A percentile compares a stretch with the other conserved stretches of the same genome.
Evolutionary conservation across 257 asterid species (phyloP).

Genomic region (Mentha longifolia): DNA sequence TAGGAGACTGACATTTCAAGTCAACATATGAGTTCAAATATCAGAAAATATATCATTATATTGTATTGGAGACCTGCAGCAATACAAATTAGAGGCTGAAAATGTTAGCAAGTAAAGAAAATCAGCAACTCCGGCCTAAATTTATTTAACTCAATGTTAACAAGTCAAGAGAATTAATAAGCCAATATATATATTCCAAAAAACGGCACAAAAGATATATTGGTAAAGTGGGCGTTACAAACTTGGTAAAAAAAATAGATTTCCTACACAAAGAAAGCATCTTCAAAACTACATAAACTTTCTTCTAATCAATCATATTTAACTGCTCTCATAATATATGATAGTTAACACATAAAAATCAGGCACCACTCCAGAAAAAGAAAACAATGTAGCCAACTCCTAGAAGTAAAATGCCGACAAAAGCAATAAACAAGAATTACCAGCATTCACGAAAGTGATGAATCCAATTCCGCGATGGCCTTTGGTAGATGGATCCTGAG

Average conservation of each 20-base stretch:
- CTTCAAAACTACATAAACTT: neutral
- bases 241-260: neutral
- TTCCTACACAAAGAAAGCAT: conserved; percentile 2
- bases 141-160: too few species aligned
- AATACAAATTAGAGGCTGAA: neutral
- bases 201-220: conserved; percentile 7
- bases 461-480: conserved; percentile 99
- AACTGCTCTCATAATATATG: neutral
- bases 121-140: too few species aligned
- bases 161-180: neutral
- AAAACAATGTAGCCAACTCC: neutral
- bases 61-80: neutral
- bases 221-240: neutral
- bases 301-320: neutral
- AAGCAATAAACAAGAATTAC: conserved; percentile 42
- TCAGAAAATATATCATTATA: neutral
- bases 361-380: conserved; percentile 2
- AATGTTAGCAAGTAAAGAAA: neutral
- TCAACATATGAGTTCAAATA: neutral
- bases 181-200: neutral
- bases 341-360: conserved; percentile 4
- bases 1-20: neutral
- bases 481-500: conserved; percentile 84
- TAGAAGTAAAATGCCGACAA: conserved; percentile 14
- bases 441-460: conserved; percentile 83